Evolutionary conservation across 345 rosid species (phyloP), one percentile per base, ranked within the genome.

Genomic region (Cochlearia excelsa): DNA sequence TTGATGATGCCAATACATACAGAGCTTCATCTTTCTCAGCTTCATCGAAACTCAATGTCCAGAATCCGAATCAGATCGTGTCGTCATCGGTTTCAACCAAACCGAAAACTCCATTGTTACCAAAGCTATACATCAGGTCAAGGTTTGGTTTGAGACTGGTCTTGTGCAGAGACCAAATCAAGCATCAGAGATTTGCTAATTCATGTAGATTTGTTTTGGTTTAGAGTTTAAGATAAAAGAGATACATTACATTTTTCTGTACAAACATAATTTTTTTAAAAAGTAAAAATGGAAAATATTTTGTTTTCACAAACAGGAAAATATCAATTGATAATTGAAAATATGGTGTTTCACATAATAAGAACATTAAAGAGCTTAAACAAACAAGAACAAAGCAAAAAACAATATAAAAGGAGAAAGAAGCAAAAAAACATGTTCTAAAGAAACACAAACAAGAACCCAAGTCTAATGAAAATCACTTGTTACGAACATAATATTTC

Each of bases 1-100:
- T 2, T 10, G 23, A 51, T 10, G 94, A 84, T 66, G 81, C 82
- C 57, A 63, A 71, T 62, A 83, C 92, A 67, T 58, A 86, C n/a
- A 26, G 64, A 6, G 23, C 23, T 16, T 61, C 51, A 30, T 57
- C 67, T 47, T 40, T 64, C 42, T 74, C 68, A 58, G 35, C 46
- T 23, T 65, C 60, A 30, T 48, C 72, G 10, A 75, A 67, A 26
- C 43, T 41, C 42, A 73, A 42, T 47, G 66, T 49, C 33, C 74
- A 66, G 3, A 55, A 46, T 61, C 74, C 67, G 3, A 55, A 46
- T 61, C 84, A 73, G 52, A 78, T 44, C 30, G 67, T 64, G 45
- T 73, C 78, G 49, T 28, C 59, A 5, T 50, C 54, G 8, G 31
- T 45, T 64, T 64, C 65, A 58, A 35, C 49, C 30, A 46, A 46